A percentile compares a stretch with the other conserved stretches of the same genome.
Conservation (phyloP, 139 green algal species). For the Auxenochlorella pyrenoidosa region DNA sequence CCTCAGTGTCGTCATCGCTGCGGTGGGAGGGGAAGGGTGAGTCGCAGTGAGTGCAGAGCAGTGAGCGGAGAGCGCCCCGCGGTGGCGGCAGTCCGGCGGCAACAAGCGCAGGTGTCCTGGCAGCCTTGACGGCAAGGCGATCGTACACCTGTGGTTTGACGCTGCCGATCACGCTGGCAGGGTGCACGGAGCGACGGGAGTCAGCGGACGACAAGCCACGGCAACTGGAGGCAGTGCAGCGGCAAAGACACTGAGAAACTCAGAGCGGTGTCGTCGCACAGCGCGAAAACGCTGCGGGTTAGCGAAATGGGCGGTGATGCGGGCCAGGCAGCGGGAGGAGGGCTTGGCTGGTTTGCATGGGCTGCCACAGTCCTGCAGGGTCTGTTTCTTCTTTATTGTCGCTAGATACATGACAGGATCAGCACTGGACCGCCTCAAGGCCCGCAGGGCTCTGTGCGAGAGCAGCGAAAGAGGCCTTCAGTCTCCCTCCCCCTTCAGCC, state of each 20-base stretch:
- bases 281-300: no score
- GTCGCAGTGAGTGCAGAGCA: not conserved
- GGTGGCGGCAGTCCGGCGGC: not conserved
- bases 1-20: not conserved
- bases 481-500: not conserved
- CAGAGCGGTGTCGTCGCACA: no score
- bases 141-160: not conserved
- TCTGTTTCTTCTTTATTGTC: not conserved
- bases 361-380: no score
- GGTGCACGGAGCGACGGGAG: no score
- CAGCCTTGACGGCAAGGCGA: not conserved
- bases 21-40: not conserved
- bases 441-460: not conserved
- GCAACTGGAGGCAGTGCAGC: no score
- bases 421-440: not conserved
- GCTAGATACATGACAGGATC: not conserved
- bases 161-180: no score
- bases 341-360: no score
- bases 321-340: no score
- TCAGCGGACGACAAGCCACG: no score
- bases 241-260: no score
- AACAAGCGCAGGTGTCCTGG: not conserved
- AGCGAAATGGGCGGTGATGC: no score
- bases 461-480: not conserved
- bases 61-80: no score